Evolutionary conservation across 139 green algal species (phyloP).

Genomic region (Picochlorum sp.): DNA sequence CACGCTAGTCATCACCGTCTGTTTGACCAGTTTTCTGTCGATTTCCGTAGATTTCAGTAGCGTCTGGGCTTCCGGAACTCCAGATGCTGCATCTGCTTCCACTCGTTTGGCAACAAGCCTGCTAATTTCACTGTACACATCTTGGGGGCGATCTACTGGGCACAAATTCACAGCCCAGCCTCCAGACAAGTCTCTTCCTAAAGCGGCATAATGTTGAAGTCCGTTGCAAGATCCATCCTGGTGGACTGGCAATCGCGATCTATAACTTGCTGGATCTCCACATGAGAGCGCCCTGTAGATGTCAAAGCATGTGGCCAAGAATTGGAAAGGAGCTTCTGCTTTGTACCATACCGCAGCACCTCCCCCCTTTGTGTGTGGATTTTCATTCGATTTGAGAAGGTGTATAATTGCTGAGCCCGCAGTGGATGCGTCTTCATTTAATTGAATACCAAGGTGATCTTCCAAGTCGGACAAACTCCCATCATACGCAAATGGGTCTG

Average conservation of each 20-base stretch:
- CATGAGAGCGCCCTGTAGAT: conserved; percentile 51
- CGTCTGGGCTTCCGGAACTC: conserved; percentile 20
- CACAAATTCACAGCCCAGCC: conserved; percentile 79
- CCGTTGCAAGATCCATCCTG: conserved; percentile 96
- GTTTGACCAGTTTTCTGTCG: conserved; percentile 96
- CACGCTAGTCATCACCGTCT: conserved; percentile 99
- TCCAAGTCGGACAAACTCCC: background rate
- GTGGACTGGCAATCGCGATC: conserved; percentile 70
- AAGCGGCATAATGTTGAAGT: conserved; percentile 95
- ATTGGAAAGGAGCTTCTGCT: conserved; percentile 84
- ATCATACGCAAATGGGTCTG: conserved; percentile 6
- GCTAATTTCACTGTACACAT: conserved; percentile 78
- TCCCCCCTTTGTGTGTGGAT: conserved; percentile 17
- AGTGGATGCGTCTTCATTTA: background rate
- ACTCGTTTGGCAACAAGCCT: conserved; percentile 39
- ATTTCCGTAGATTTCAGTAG: conserved; percentile 44
- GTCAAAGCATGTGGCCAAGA: conserved; percentile 85
- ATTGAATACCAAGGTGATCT: conserved; percentile 7
- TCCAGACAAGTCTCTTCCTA: conserved; percentile 70
- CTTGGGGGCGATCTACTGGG: conserved; percentile 53
- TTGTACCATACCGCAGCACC: conserved; percentile 60
- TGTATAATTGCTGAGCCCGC: background rate
- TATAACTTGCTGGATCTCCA: conserved; percentile 55
- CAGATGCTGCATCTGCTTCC: conserved; percentile 25
- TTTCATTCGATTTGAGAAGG: background rate